Evolutionary conservation across 2,329 filamentous ascomycete genomes (phyloP), one percentile per base, ranked within the genome.

Genomic region (Fusarium papillatum): DNA sequence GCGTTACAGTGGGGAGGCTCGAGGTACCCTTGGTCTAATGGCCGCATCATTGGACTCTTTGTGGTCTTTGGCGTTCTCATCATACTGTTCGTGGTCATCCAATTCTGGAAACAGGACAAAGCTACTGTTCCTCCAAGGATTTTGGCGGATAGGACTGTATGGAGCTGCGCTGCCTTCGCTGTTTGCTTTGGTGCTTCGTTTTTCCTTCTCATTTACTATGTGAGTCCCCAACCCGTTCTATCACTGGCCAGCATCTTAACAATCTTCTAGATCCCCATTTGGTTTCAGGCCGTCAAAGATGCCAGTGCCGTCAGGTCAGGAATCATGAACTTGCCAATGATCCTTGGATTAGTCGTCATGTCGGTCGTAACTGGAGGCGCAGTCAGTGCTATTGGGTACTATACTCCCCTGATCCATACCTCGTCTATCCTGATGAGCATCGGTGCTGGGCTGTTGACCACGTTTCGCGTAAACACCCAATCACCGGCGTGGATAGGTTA

Each of bases 131-230:
- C 83, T 1, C 80, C 80, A 0, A 82, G 85, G 9, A 78, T 87
- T 6, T 68, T 84, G 43, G 82, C 78, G 57, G 71, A 84, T 10
- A 81, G 86, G 11, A 82, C 81, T 26, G 80, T 86, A 68, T 72
- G 73, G n/a, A 72, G 84, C 43, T 81, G 80, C 57, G 81, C 80
- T 57, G 81, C 80, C 10, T 86, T 80, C 71, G 79, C 82, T 24
- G 85, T 87, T 76, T 83, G 85, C 75, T 82, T 85, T 46, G 82
- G 80, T 0, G 85, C 84, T 7, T 74, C 79, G 8, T 87, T 83
- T 79, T 86, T 86, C 76, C 71, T 85, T 1, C 76, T 84, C 17
- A 79, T 87, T 11, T 87, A 86, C 80, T 85, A 85, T 57, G 50
- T 34, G 31, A 31, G 31, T 57, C 11, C 19, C 50, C 17, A 29